Conservation (phyloP, 1,139 yeast species). For the Sugiyamaella xylanicola region DNA sequence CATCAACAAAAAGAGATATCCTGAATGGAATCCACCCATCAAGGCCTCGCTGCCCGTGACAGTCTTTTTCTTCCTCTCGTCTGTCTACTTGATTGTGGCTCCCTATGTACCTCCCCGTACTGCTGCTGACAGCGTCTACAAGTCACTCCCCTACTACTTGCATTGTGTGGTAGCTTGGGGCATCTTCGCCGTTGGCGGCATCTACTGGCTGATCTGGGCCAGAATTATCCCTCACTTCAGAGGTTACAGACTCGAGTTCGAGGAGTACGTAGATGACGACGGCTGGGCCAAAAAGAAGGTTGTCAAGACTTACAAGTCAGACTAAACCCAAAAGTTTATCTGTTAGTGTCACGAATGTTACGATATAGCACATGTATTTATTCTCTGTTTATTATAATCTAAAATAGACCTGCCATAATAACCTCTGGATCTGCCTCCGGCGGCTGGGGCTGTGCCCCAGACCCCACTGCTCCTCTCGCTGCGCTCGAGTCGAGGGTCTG, state of each 20-base stretch:
- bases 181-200: slow-evolving; percentile 67
- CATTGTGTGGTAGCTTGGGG: slow-evolving; percentile 87
- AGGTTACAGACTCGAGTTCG: slow-evolving; percentile 59
- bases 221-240: slow-evolving; percentile 59
- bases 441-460: too few relatives aligned
- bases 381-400: neutral
- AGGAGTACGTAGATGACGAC: slow-evolving; percentile 63
- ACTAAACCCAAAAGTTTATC: neutral
- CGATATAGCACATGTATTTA: neutral
- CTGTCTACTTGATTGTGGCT: slow-evolving; percentile 70
- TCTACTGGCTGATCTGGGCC: slow-evolving; percentile 74
- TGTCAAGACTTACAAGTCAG: slow-evolving; percentile 16
- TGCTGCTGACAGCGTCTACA: slow-evolving; percentile 65
- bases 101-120: slow-evolving; percentile 77
- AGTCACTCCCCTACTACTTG: slow-evolving; percentile 69
- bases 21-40: slow-evolving; percentile 75
- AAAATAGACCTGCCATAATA: neutral
- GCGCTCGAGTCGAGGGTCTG: too few relatives aligned
- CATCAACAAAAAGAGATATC: slow-evolving; percentile 51
- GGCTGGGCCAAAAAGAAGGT: slow-evolving; percentile 77
- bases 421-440: neutral
- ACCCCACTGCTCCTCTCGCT: too few relatives aligned
- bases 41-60: slow-evolving; percentile 66
- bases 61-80: slow-evolving; percentile 64
- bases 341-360: slow-evolving; percentile 3